Base-by-base conservation (phyloP, 345 rosid genomes). In the Lumnitzera littorea region DNA sequence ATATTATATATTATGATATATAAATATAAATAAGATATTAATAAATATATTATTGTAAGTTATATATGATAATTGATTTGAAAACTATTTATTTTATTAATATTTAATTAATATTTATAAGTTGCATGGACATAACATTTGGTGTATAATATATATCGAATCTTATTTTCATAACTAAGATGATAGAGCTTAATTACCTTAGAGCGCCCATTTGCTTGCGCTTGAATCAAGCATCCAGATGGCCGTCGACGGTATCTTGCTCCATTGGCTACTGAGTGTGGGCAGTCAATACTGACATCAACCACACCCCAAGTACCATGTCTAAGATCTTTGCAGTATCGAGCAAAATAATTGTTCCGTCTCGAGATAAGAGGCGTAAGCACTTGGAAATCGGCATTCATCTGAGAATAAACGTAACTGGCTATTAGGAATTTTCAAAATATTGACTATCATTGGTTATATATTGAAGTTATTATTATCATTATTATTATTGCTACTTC, bases 151-250 rank as follows among this genome's bases (percentile, higher is more conserved):
- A n/a, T n/a, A n/a, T 20, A 20, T 20, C 20, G 20, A 20, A 20
- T 20, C 20, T 20, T 20, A 0, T 20, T 20, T 20, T 20, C 20
- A 57, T 16, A 31, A 12, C 24, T 11, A 27, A 29, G 17, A 1
- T n/a, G 23, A 8, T 47, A 13, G 31, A 14, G 11, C 54, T 16
- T 57, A n/a, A 3, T 57, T 11, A 78, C 84, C 83, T 65, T 74
- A 0, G 79, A 67, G 57, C 51, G 16, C 8, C 76, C 79, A 50
- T 62, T 46, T 0, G 74, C 69, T 12, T 70, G 11, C 62, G 62
- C 58, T 48, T 76, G 72, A 55, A 82, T 78, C 51, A 78, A 36
- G 56, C 86, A 82, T 2, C 84, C 86, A 1, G 84, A 82, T 47
- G 84, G 84, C 56, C 76, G 74, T 62, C 78, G 69, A 51, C 73